Conservation (phyloP, 1,139 yeast species). For the Debaryomyces coudertii region DNA sequence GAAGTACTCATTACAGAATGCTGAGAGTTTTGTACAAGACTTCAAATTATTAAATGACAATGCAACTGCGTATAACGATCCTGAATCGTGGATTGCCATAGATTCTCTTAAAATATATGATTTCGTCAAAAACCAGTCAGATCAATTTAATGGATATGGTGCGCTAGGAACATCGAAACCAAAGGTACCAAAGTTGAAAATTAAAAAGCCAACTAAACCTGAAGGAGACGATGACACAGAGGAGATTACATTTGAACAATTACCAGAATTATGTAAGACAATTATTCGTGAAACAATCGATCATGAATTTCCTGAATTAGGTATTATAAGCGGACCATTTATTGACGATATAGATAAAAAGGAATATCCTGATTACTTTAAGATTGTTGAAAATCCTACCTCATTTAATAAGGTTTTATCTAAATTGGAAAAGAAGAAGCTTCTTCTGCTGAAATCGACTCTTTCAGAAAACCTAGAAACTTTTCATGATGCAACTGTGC, state of each 20-base stretch:
- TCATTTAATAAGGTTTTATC: slow-evolving; percentile 51
- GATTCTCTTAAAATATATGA: slow-evolving; percentile 51
- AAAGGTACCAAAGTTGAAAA: slow-evolving; percentile 17
- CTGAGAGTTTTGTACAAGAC: slow-evolving; percentile 54
- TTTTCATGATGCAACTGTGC: slow-evolving; percentile 49
- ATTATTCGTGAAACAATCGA: slow-evolving; percentile 42
- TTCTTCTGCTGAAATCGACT: slow-evolving; percentile 31
- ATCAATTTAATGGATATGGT: slow-evolving; percentile 25
- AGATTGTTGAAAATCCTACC: slow-evolving; percentile 57
- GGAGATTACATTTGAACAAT: slow-evolving; percentile 22
- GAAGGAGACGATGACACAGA: slow-evolving; percentile 23
- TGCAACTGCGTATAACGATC: slow-evolving; percentile 64
- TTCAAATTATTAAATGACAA: slow-evolving; percentile 60
- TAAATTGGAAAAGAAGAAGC: slow-evolving; percentile 41
- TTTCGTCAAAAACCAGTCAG: slow-evolving; percentile 47
- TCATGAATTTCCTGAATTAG: slow-evolving; percentile 47
- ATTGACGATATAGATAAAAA: slow-evolving; percentile 57
- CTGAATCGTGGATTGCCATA: slow-evolving; percentile 61
- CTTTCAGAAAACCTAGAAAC: slow-evolving; percentile 46
- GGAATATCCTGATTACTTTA: slow-evolving; percentile 63
- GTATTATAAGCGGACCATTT: slow-evolving; percentile 57
- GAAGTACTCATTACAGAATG: slow-evolving; percentile 30
- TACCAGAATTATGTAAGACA: slow-evolving; percentile 28
- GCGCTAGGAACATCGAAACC: slow-evolving; percentile 11
- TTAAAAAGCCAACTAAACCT: slow-evolving; percentile 13